Conservation (phyloP, 768 basidiomycete species). For the Trametes villosa region DNA sequence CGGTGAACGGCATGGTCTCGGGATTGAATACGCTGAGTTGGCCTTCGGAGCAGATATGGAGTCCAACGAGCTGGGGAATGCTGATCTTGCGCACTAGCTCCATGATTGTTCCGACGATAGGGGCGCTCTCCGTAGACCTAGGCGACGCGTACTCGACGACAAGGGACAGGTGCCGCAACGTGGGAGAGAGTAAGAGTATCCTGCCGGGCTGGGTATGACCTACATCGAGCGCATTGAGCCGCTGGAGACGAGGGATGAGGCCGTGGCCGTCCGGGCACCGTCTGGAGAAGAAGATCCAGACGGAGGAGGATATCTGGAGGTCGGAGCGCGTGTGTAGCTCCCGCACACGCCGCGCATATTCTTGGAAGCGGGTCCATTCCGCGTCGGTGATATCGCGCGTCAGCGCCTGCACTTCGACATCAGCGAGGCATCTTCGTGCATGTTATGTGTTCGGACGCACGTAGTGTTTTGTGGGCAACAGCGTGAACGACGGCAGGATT, state of each 20-base stretch:
- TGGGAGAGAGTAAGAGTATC: neutral
- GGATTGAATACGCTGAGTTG: neutral
- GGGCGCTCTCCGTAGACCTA: neutral
- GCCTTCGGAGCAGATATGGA: neutral
- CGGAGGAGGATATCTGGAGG: neutral
- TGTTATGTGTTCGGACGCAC: neutral
- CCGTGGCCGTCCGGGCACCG: neutral
- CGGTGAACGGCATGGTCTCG: neutral
- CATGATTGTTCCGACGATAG: neutral
- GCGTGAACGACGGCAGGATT: neutral
- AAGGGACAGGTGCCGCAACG: neutral
- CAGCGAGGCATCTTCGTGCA: no score
- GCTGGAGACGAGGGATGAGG: neutral
- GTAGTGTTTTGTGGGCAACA: neutral
- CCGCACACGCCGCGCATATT: neutral
- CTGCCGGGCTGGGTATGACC: neutral
- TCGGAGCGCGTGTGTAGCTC: neutral
- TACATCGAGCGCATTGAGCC: neutral
- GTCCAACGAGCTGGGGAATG: neutral
- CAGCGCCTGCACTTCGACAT: neutral
- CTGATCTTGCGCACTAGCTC: neutral
- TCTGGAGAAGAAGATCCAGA: neutral
- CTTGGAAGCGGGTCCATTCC: constrained; percentile 3
- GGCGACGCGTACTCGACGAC: neutral
- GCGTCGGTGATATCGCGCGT: neutral